Evolutionary conservation across 1,284 basidiomycete species (phyloP), one percentile per base, ranked within the genome.

Genomic region (Jaminaea rosea): DNA sequence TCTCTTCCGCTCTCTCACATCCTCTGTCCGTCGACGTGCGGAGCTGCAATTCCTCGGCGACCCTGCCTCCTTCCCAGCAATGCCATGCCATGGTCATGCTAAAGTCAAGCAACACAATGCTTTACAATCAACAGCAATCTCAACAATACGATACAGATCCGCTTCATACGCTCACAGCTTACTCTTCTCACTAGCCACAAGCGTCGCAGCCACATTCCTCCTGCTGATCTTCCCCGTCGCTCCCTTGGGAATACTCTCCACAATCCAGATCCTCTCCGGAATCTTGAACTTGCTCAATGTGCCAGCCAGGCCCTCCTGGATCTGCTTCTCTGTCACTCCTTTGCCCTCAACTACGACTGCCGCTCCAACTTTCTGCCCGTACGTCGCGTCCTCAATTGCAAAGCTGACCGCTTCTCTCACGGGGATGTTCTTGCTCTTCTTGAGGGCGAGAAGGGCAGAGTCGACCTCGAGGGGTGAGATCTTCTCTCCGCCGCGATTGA

Each of bases 391-490:
- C 1, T 74, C 74, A 26, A 75, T 67, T 8, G 62, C 71, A 50
- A 76, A 80, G 75, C 54, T 60, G 1, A 76, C 75, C 3, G 80
- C 80, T 44, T 83, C 82, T 15, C 66, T 65, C 15, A 84, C 77
- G 26, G 78, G 79, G 15, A 31, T 31, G 9, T 15, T 15, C 29
- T 8, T 8, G 9, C 15, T 8, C 15, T 31, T 31, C 1, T 72
- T 58, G n/a, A 81, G 67, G 1, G 69, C 62, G 3, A 77, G 69
- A 11, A 85, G 63, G 0, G 79, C 79, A 0, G 73, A 68, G 58
- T 81, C 77, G 15, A 84, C 73, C 72, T 85, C 83, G 56, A 84
- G 80, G 1, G 83, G 83, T 5, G 80, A 81, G 53, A 84, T 81
- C 57, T 84, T 83, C 68, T 85, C 83, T 2, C 83, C 83, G 11